phyloP scores from a whole-genome alignment of 2,329 filamentous ascomycete genomes.

The Colletotrichum sublineola region DNA sequence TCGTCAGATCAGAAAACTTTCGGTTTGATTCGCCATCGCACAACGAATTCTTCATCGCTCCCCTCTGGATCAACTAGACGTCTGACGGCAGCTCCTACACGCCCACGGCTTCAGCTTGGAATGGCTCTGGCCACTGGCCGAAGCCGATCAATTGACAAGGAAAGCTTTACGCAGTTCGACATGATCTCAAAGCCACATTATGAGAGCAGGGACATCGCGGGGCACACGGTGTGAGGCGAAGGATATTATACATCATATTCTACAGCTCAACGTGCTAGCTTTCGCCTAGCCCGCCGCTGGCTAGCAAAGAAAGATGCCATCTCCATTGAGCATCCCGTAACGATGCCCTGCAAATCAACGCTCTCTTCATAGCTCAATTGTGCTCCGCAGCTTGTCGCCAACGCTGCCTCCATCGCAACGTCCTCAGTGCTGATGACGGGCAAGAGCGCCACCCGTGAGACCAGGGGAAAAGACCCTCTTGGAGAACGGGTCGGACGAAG shows the following conservation, averaged over 20 bases:
- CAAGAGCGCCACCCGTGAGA: neutral
- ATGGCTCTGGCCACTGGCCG: neutral
- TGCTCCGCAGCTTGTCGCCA: neutral
- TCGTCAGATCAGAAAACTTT: neutral
- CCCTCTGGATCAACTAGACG: neutral
- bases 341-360: conserved; percentile 27
- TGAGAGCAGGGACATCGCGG: neutral
- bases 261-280: conserved; percentile 36
- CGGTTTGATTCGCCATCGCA: neutral
- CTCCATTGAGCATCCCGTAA: conserved; percentile 16
- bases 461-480: neutral
- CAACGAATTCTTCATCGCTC: neutral
- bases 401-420: neutral
- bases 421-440: neutral
- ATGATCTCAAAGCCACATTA: conserved; percentile 41
- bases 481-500: neutral
- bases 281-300: neutral
- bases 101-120: neutral
- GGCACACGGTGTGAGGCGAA: conserved; percentile 7
- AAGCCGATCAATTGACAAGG: neutral
- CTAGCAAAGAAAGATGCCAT: conserved; percentile 33
- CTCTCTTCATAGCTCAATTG: neutral
- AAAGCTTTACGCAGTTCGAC: neutral
- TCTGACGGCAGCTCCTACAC: neutral
- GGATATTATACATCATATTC: conserved; percentile 41